Base-by-base conservation (phyloP, 1,284 basidiomycete species). In the Melampsora americana region DNA sequence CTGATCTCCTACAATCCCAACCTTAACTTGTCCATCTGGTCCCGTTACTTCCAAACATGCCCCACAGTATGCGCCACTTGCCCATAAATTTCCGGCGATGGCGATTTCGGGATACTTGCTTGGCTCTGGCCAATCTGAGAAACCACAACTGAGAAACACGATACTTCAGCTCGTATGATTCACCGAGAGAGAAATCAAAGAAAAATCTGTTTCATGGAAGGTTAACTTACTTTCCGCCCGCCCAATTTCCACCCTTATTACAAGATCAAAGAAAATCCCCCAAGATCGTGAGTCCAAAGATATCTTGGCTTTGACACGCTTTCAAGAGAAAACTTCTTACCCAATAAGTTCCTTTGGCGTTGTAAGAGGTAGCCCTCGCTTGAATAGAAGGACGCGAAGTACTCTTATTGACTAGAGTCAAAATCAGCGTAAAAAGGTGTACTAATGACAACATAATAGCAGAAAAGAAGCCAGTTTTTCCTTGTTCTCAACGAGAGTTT, bases 1-100 rank as follows among this genome's bases (percentile, higher is more conserved):
- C 20, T 56, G 53, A 14, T 56, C 53, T 56, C 53, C 18, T n/a
- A 56, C 53, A 56, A 56, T 56, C 14, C 53, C 53, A 23, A 56
- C 16, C 16, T 56, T 0, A 16, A 28, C 28, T 23, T 23, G 5
- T n/a, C 53, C 53, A n/a, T 56, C 28, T 56, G 18, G 53, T 23
- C 53, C 53, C n/a, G 53, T 56, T n/a, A 56, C 53, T 56, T 56
- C 14, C 28, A 56, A 9, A 28, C 53, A 56, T 23, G 53, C 28
- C 6, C 53, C 53, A 28, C 53, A 56, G 14, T 56, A 56, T 56
- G 53, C 20, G 7, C 14, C 53, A 20, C 28, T 56, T 56, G 20
- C 53, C 53, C 53, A 56, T 56, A 56, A 23, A 20, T 56, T 56
- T 28, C 14, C 53, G 7, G 53, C 28, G 14, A 56, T 20, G 7